Evolutionary conservation across 73 alveolate genomes (phyloP).

Genomic region (Paraurostyla sp.): DNA sequence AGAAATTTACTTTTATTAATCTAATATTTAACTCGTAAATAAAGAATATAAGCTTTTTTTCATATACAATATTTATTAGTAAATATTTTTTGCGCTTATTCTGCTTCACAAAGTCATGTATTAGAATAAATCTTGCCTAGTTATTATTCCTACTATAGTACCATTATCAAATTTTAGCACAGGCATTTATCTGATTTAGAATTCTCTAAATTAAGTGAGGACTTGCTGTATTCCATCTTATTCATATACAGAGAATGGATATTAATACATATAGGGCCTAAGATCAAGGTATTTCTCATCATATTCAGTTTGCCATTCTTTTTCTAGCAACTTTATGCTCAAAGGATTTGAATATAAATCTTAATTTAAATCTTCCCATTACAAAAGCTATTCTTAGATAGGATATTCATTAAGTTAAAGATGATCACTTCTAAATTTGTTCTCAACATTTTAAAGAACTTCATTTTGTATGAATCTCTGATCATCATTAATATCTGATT

Average conservation of each 20-base stretch:
- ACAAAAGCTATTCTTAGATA: background rate
- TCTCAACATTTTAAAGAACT: background rate
- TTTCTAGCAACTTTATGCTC: background rate
- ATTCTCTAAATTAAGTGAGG: constrained; percentile 7
- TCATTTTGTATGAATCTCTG: background rate
- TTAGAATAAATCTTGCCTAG: constrained; percentile 48
- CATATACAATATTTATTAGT: no score
- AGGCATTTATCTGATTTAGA: constrained; percentile 1
- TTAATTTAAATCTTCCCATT: constrained; percentile 43
- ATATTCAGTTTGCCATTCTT: background rate
- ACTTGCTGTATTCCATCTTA: background rate
- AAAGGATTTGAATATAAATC: background rate
- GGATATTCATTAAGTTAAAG: no score
- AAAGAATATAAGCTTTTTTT: no score
- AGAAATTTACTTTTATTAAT: no score
- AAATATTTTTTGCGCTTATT: no score
- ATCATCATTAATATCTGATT: no score
- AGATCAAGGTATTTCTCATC: constrained; percentile 32
- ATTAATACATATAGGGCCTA: constrained; percentile 54
- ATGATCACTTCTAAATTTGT: background rate
- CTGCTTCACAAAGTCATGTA: constrained; percentile 58
- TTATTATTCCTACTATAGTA: constrained; percentile 14
- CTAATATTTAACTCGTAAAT: no score
- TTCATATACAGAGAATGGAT: background rate
- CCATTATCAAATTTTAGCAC: constrained; percentile 13